Percentiles rank a stretch among this genome's conserved stretches.
phyloP scores from a whole-genome alignment of 2,329 filamentous ascomycete species.

The Penicillium nordicum region DNA sequence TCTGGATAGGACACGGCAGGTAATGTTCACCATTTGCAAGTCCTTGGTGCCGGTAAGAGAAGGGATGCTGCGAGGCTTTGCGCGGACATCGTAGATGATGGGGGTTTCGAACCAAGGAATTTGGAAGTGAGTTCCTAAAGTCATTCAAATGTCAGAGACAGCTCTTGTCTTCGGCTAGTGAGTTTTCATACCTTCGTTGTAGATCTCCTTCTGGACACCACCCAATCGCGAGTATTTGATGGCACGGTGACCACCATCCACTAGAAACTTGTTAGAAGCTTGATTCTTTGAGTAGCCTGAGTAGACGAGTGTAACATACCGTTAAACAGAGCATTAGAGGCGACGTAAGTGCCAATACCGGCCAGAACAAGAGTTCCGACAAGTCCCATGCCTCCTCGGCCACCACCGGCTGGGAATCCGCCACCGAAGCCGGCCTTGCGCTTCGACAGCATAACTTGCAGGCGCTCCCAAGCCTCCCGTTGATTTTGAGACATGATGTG shows the following conservation, averaged over 20 bases:
- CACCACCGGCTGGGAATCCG: conserved; percentile 51
- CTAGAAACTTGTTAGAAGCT: conserved; percentile 42
- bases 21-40: conserved; percentile 99
- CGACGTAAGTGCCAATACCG: conserved; percentile 39
- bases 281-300: not conserved
- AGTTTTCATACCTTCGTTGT: conserved; percentile 69
- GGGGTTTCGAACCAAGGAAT: conserved; percentile 98
- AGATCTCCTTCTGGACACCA: conserved; percentile 95
- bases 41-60: conserved; percentile 98
- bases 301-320: conserved; percentile 43
- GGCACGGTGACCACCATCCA: conserved; percentile 96
- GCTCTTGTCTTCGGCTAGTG: not conserved
- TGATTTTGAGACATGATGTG: conserved; percentile 53
- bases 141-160: conserved; percentile 3
- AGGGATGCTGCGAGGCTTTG: conserved; percentile 92
- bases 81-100: conserved; percentile 95
- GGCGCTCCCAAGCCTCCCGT: conserved; percentile 62
- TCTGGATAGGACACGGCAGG: conserved; percentile 94
- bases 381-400: conserved; percentile 52
- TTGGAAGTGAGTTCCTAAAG: conserved; percentile 78
- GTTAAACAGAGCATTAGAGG: conserved; percentile 64
- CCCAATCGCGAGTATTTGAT: conserved; percentile 95
- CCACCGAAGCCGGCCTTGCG: conserved; percentile 44
- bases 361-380: conserved; percentile 55
- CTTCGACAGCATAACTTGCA: conserved; percentile 61